phyloP scores from a whole-genome alignment of 805 yeast genomes.

The Starmerella ratchasimensis region DNA sequence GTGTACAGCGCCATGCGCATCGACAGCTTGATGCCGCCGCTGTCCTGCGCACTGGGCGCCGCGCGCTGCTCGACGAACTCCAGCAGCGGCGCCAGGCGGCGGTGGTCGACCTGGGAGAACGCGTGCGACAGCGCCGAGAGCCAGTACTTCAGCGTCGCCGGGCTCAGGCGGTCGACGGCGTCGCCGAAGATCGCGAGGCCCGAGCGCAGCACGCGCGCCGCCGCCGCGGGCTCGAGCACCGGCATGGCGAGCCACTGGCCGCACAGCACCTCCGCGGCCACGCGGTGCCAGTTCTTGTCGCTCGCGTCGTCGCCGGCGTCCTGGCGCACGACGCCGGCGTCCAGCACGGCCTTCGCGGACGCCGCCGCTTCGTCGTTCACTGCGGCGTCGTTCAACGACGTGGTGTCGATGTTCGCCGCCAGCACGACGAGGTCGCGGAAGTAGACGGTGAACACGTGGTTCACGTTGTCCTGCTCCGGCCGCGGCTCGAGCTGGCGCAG shows the following conservation, averaged over 20 bases:
- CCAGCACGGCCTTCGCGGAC: background rate
- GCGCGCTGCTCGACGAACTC: background rate
- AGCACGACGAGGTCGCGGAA: constrained; percentile 25
- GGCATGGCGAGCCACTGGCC: constrained; percentile 13
- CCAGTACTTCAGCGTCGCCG: constrained; percentile 67
- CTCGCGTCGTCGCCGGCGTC: constrained; percentile 24
- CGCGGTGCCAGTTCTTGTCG: constrained; percentile 66
- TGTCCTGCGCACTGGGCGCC: constrained; percentile 6
- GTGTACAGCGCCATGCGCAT: constrained; percentile 6
- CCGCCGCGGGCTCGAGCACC: background rate
- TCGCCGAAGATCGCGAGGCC: constrained; percentile 23
- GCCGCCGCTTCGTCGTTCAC: constrained; percentile 24
- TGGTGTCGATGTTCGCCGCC: constrained; percentile 51
- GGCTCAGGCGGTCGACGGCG: constrained; percentile 48
- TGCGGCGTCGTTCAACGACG: constrained; percentile 39
- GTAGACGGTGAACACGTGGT: background rate
- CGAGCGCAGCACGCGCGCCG: background rate
- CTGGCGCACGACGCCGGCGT: background rate
- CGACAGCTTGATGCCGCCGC: constrained; percentile 13
- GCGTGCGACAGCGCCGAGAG: constrained; percentile 60
- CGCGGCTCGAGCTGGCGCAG: too few relatives aligned
- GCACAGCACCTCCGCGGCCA: constrained; percentile 44
- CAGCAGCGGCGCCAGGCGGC: constrained; percentile 37
- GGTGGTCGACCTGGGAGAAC: constrained; percentile 39
- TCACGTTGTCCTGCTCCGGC: too few relatives aligned